Evolutionary conservation across 2,329 filamentous ascomycete genomes (phyloP).

Genomic region (Hysterium pulicare): DNA sequence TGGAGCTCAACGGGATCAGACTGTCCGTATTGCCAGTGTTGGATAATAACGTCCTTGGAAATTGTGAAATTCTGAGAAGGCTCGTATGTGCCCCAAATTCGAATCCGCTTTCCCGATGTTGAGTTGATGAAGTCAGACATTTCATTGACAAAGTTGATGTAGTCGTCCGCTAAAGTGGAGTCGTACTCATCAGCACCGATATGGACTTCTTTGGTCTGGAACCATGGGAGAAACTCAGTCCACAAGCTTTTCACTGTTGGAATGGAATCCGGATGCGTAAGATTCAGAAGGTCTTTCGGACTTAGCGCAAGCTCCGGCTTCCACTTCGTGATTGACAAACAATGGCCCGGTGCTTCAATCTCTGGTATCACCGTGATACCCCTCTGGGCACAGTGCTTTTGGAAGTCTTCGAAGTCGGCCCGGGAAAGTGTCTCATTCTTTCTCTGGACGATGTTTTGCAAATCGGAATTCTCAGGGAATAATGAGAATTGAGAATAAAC

Average conservation of each 20-base stretch:
- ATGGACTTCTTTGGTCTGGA: conserved; percentile 36
- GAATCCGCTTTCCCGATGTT: conserved; percentile 28
- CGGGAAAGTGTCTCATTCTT: conserved; percentile 35
- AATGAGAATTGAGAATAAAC: conserved; percentile 48
- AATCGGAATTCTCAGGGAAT: conserved; percentile 33
- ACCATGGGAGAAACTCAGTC: conserved; percentile 39
- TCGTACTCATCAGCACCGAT: conserved; percentile 40
- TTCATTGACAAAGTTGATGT: conserved; percentile 37
- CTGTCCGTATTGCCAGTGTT: conserved; percentile 51
- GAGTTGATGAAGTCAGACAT: conserved; percentile 31
- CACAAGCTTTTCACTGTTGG: conserved; percentile 36
- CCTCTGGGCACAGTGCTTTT: conserved; percentile 30
- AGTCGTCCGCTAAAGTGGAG: conserved; percentile 30
- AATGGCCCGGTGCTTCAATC: conserved; percentile 37
- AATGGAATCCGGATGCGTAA: conserved; percentile 34
- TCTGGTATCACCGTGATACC: conserved; percentile 37
- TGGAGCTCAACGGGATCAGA: conserved; percentile 45
- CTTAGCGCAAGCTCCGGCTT: conserved; percentile 36
- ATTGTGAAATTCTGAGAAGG: conserved; percentile 40
- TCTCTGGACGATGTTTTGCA: conserved; percentile 32
- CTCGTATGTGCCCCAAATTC: conserved; percentile 44
- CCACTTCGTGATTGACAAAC: conserved; percentile 38
- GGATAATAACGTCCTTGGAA: conserved; percentile 40
- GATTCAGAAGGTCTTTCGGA: conserved; percentile 36
- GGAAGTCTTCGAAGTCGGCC: conserved; percentile 34